phyloP scores from a whole-genome alignment of 2,329 filamentous ascomycete species.

The Pestalotiopsis sp. region DNA sequence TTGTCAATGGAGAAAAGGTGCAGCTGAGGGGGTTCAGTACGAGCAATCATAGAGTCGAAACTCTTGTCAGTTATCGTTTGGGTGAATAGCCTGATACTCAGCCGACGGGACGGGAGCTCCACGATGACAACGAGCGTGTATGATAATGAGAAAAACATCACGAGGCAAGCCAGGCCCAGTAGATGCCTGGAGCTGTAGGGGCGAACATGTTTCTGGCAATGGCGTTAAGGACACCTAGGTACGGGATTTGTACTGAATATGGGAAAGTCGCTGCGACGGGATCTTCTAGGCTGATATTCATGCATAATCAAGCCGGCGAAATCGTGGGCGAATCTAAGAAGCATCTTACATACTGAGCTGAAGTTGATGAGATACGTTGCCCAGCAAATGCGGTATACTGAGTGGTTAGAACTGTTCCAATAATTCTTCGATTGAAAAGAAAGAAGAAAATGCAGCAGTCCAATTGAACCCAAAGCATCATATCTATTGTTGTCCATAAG shows the following conservation, averaged over 20 bases:
- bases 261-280: background rate
- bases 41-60: conserved; percentile 90
- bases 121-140: background rate
- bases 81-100: conserved; percentile 33
- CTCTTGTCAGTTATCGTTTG: conserved; percentile 87
- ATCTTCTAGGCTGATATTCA: background rate
- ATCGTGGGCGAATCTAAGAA: background rate
- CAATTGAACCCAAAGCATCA: too few species aligned
- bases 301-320: background rate
- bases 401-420: too few species aligned
- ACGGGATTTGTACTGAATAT: background rate
- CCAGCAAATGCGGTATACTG: too few species aligned
- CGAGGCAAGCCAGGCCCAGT: background rate
- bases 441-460: too few species aligned
- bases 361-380: too few species aligned
- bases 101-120: background rate
- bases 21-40: conserved; percentile 96
- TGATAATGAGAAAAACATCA: background rate
- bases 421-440: too few species aligned
- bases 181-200: background rate
- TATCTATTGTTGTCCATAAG: too few species aligned
- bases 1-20: conserved; percentile 90
- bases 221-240: background rate
- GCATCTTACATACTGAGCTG: too few species aligned
- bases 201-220: background rate